Conservation (phyloP, 805 yeast genomes). For the Candida yuanshanica region DNA sequence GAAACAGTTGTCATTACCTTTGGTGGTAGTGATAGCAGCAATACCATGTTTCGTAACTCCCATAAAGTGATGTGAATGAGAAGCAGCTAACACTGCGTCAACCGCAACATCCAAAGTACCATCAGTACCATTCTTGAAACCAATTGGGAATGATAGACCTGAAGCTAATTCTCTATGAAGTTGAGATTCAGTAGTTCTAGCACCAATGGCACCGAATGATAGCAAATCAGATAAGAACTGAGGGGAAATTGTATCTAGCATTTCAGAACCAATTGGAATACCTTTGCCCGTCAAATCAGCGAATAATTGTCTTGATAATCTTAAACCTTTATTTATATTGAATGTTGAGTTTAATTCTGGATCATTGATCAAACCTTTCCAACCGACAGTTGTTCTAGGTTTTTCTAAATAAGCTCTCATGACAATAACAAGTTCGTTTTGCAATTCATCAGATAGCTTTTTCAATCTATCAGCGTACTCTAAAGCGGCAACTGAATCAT, state of each 20-base stretch:
- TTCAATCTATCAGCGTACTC: conserved; percentile 76
- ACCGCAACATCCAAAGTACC: conserved; percentile 90
- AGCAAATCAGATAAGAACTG: conserved; percentile 89
- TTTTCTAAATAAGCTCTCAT: conserved; percentile 98
- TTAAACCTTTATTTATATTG: conserved; percentile 91
- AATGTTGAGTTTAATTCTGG: conserved; percentile 91
- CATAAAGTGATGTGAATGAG: conserved; percentile 90
- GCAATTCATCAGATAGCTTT: conserved; percentile 60
- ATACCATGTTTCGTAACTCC: conserved; percentile 96
- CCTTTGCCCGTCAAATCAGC: conserved; percentile 73
- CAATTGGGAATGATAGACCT: conserved; percentile 97
- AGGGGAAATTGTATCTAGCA: conserved; percentile 97
- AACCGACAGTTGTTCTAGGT: conserved; percentile 98
- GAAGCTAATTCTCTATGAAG: conserved; percentile 96
- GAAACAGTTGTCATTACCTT: conserved; percentile 92
- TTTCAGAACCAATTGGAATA: conserved; percentile 92
- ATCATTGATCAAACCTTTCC: conserved; percentile 98
- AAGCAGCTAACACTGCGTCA: conserved; percentile 90
- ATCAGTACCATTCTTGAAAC: conserved; percentile 98
- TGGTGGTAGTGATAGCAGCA: conserved; percentile 93
- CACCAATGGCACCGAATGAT: conserved; percentile 97
- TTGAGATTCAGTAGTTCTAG: conserved; percentile 98
- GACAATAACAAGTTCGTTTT: conserved; percentile 72
- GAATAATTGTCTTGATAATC: conserved; percentile 80
- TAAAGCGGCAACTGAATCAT: conserved; percentile 82